Evolutionary conservation across 169 alveolate genomes (phyloP).

Genomic region (Cryptosporidium ubiquitum): DNA sequence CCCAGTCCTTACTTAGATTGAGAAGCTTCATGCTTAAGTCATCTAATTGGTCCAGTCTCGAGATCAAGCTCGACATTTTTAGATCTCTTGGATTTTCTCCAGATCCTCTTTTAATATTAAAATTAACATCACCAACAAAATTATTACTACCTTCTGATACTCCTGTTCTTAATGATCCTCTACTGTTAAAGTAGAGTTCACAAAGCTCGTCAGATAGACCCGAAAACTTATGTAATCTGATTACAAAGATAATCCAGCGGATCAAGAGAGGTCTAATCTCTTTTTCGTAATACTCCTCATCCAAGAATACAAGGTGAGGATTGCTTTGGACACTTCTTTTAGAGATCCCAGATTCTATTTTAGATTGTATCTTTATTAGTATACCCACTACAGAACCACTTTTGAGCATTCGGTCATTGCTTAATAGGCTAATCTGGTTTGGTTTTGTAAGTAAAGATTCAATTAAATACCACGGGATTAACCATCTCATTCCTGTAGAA

Average conservation of each 20-base stretch:
- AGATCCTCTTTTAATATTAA: too few species aligned
- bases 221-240: constrained; percentile 28
- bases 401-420: constrained; percentile 14
- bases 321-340: constrained; percentile 78
- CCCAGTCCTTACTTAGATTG: constrained; percentile 87
- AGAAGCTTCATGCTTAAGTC: constrained; percentile 81
- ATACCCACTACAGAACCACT: constrained; percentile 10
- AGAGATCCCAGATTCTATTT: constrained; percentile 75
- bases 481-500: constrained; percentile 81
- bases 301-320: constrained; percentile 86
- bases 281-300: constrained; percentile 77
- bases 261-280: constrained; percentile 80
- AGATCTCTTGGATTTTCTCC: not conserved
- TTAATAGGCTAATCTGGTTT: not conserved
- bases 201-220: constrained; percentile 51
- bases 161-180: not conserved
- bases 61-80: not conserved
- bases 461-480: constrained; percentile 88
- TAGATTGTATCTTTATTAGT: constrained; percentile 10
- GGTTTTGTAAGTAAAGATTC: constrained; percentile 78
- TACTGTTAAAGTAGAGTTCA: constrained; percentile 5
- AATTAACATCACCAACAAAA: too few species aligned
- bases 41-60: constrained; percentile 73
- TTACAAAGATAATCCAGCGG: constrained; percentile 77
- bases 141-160: not conserved